Percentiles rank a stretch among this genome's conserved stretches.
Conservation (phyloP, 2,329 filamentous ascomycete genomes). For the Stagonosporopsis chrysanthemi region DNA sequence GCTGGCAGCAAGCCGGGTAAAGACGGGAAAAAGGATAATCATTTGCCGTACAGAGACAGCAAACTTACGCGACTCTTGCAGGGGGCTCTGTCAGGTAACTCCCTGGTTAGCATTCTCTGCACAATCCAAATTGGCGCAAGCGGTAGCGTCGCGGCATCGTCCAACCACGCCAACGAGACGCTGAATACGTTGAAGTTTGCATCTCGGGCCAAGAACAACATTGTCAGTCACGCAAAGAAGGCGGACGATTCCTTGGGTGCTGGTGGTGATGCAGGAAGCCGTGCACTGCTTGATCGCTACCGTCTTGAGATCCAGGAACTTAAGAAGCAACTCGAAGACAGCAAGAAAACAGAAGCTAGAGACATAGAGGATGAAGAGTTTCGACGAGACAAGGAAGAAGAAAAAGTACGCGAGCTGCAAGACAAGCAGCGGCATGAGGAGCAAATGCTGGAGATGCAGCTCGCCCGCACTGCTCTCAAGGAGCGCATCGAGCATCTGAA, state of each 20-base stretch:
- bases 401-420: conserved; percentile 70
- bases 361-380: conserved; percentile 58
- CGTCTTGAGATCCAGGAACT: conserved; percentile 90
- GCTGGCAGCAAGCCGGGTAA: conserved; percentile 80
- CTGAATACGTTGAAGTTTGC: conserved; percentile 97
- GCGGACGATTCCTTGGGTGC: conserved; percentile 86
- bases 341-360: conserved; percentile 66
- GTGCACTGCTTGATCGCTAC: conserved; percentile 90
- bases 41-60: conserved; percentile 95
- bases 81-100: conserved; percentile 89
- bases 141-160: conserved; percentile 73
- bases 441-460: conserved; percentile 98
- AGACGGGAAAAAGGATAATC: conserved; percentile 88
- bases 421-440: conserved; percentile 89
- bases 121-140: conserved; percentile 89
- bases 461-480: conserved; percentile 92
- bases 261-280: conserved; percentile 80
- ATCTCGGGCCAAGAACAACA: conserved; percentile 95
- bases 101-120: conserved; percentile 95
- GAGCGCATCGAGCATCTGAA: conserved; percentile 98
- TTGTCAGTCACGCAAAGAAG: conserved; percentile 94
- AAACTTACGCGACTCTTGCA: conserved; percentile 94
- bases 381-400: conserved; percentile 74
- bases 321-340: conserved; percentile 79
- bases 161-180: conserved; percentile 83